Evolutionary conservation across 2,329 filamentous ascomycete species (phyloP).

Genomic region (Pseudocercospora pini-densiflorae): DNA sequence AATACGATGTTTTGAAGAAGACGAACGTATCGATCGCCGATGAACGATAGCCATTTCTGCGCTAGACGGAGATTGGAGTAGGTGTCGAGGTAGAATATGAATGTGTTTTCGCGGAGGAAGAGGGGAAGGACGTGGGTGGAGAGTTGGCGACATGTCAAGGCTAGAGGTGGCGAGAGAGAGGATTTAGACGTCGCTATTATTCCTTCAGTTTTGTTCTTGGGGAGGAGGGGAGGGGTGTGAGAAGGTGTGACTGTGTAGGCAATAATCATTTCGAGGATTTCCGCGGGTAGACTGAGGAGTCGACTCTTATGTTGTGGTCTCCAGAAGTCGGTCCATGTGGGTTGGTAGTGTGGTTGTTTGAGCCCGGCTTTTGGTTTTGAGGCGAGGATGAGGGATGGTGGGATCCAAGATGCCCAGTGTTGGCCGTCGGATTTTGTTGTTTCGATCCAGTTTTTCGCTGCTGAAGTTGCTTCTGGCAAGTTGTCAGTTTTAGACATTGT

Average conservation of each 20-base stretch:
- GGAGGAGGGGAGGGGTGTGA: neutral
- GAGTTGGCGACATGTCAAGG: slow-evolving; percentile 3
- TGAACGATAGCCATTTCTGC: neutral
- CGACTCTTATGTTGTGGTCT: neutral
- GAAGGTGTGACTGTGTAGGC: neutral
- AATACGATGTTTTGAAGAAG: neutral
- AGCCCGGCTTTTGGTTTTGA: neutral
- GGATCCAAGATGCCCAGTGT: slow-evolving; percentile 1
- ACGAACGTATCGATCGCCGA: neutral
- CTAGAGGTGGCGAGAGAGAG: neutral
- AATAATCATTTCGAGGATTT: neutral
- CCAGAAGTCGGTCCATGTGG: too few species aligned
- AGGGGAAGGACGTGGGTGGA: neutral
- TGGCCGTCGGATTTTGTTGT: slow-evolving; percentile 2
- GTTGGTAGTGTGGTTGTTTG: neutral
- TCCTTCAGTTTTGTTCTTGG: neutral
- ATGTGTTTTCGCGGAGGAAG: neutral
- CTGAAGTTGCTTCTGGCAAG: neutral
- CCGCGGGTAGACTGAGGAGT: neutral
- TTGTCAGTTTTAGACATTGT: too few species aligned
- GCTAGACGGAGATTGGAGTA: neutral
- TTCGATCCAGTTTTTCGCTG: neutral
- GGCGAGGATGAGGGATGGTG: neutral
- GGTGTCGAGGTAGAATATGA: slow-evolving; percentile 5
- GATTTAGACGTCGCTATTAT: neutral